Evolutionary conservation across 208 protist genomes (phyloP), one percentile per base, ranked within the genome.

Genomic region (Leishmania guyanensis): DNA sequence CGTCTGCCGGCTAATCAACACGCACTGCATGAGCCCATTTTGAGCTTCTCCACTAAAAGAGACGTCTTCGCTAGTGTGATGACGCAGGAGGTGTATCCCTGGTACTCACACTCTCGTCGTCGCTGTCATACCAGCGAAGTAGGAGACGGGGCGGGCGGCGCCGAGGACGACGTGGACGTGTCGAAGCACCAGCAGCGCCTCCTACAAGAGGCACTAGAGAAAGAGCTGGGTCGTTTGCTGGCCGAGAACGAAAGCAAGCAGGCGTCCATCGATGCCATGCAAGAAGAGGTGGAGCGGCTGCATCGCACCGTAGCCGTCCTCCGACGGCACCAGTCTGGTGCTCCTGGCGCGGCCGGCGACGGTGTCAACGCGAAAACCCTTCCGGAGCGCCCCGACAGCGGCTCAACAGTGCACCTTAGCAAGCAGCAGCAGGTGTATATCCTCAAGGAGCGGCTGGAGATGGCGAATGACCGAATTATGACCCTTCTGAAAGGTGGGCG

Each of bases 341-440:
- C 16, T 36, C 33, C 73, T 22, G 29, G 43, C 33, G 50, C 54
- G 33, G 51, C 33, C 36, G 58, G 39, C 1, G 54, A 22, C 39
- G 70, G 73, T 3, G 70, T 14, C 58, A 79, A 72, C n/a, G 36
- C 68, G 14, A 56, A 64, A 48, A 58, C 29, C 66, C 51, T 68
- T 53, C n/a, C 77, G 9, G 78, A 83, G 43, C 83, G 83, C 12
- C 86, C 86, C 4, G 83, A 87, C 84, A 93, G 84, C 64, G 85
- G 75, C 22, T 88, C 80, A 22, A 83, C 87, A 71, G 65, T 90
- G 36, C 89, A 91, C 75, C 85, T 94, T 22, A 85, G 80, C 17
- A 97, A 97, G 87, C 91, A 97, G 83, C 93, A 97, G 84, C 93
- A 97, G 74, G 94, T 97, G 33, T 92, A 89, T 80, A 88, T 94